Evolutionary conservation across 352 stramenopile genomes (phyloP).

Genomic region (Pythium dissotocum): DNA sequence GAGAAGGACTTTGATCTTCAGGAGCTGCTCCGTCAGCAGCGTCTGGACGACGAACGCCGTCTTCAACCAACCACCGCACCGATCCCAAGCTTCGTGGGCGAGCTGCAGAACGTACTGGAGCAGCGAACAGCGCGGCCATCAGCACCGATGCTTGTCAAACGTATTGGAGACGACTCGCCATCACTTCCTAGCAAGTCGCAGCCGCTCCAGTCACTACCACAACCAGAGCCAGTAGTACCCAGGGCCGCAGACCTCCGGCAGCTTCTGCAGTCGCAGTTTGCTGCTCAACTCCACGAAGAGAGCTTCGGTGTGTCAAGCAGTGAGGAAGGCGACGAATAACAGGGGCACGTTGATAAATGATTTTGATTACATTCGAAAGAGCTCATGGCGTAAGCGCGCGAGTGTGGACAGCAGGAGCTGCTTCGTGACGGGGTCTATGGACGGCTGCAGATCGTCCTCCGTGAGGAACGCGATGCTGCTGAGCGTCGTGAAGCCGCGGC

Average conservation of each 20-base stretch:
- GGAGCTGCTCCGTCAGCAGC: constrained; percentile 40
- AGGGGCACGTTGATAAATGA: background rate
- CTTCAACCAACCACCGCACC: background rate
- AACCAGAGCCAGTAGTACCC: background rate
- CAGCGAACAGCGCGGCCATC: constrained; percentile 36
- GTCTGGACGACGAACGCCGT: constrained; percentile 20
- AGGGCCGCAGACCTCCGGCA: constrained; percentile 24
- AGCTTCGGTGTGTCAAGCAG: constrained; percentile 11
- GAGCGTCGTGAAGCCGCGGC: constrained; percentile 65
- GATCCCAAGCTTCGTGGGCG: constrained; percentile 43
- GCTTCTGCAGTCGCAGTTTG: constrained; percentile 24
- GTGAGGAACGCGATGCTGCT: constrained; percentile 41
- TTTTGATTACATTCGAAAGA: constrained; percentile 74
- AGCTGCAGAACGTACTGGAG: constrained; percentile 58
- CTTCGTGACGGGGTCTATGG: constrained; percentile 33
- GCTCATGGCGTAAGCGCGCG: constrained; percentile 67
- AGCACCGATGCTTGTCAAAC: constrained; percentile 35
- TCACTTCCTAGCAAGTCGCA: background rate
- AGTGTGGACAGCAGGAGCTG: constrained; percentile 68
- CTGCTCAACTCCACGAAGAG: constrained; percentile 17
- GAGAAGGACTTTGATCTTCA: constrained; percentile 65
- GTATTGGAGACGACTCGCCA: constrained; percentile 39
- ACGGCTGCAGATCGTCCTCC: constrained; percentile 50
- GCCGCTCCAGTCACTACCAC: background rate
- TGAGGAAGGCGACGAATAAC: constrained; percentile 15